These are phyloP conservation scores for Hericium alpestre DNA, from an alignment of 768 basidiomycete genomes.

Conservation along the genomic window DNA sequence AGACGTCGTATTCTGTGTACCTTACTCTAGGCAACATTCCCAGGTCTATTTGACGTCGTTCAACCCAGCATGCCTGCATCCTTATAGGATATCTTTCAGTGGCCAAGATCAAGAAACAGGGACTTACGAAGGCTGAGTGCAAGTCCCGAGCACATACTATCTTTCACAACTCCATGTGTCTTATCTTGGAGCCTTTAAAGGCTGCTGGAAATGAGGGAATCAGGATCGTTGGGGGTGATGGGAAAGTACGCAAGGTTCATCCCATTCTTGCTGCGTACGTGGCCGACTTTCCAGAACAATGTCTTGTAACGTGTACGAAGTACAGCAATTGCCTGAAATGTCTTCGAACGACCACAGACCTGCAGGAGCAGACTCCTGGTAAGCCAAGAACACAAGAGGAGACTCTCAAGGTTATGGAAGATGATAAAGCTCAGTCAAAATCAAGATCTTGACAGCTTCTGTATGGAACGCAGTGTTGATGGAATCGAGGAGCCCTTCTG, in stretches of 20 bases:
- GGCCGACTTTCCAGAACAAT: conserved; percentile 20
- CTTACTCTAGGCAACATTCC: conserved; percentile 8
- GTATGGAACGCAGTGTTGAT: background rate
- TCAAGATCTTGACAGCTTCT: background rate
- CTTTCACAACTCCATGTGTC: conserved; percentile 6
- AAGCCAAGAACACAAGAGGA: background rate
- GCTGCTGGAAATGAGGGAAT: conserved; percentile 3
- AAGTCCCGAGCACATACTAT: conserved; percentile 1
- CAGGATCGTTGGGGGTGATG: conserved; percentile 14
- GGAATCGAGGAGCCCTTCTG: conserved; percentile 15
- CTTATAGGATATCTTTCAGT: conserved; percentile 22
- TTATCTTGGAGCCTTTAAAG: conserved; percentile 1
- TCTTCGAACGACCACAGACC: background rate
- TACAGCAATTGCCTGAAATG: conserved; percentile 16
- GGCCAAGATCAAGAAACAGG: conserved; percentile 5
- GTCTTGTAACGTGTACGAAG: conserved; percentile 14
- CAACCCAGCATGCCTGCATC: conserved; percentile 10
- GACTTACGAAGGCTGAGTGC: conserved; percentile 2
- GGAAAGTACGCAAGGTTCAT: conserved; percentile 11
- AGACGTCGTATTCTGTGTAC: conserved; percentile 15
- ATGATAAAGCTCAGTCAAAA: background rate
- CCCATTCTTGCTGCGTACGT: conserved; percentile 16
- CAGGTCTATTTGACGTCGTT: conserved; percentile 14
- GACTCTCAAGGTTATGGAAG: background rate
- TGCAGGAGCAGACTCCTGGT: background rate